Percentiles rank a stretch among this genome's conserved stretches.
Evolutionary conservation across 2,329 filamentous ascomycete species (phyloP).

Genomic region (Verticillium dahliae): DNA sequence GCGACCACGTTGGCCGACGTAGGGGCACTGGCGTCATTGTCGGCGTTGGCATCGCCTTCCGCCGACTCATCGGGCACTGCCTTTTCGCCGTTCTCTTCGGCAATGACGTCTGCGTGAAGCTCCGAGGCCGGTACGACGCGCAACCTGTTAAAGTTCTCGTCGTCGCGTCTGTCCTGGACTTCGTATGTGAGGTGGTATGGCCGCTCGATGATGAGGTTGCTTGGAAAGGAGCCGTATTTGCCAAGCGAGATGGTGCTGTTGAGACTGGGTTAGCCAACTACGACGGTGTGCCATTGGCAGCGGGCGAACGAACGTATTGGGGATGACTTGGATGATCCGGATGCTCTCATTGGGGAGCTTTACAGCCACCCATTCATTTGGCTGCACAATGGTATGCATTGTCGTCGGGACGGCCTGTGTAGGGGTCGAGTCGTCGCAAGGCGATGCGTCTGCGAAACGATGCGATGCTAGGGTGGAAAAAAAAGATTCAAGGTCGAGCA

Average conservation of each 20-base stretch:
- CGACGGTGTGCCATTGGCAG: neutral
- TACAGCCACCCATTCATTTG: slow-evolving; percentile 54
- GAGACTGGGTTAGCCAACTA: neutral
- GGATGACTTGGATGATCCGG: slow-evolving; percentile 49
- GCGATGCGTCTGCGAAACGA: neutral
- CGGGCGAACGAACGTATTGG: slow-evolving; percentile 47
- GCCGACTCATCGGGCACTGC: slow-evolving; percentile 27
- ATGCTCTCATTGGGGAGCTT: slow-evolving; percentile 52
- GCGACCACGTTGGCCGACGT: slow-evolving; percentile 36
- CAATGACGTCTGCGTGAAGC: slow-evolving; percentile 73
- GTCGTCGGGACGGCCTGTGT: neutral
- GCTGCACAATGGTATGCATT: slow-evolving; percentile 42
- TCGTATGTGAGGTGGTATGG: slow-evolving; percentile 92
- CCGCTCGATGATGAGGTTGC: slow-evolving; percentile 84
- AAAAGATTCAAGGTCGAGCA: neutral
- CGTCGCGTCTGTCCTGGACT: slow-evolving; percentile 63
- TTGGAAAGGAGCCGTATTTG: slow-evolving; percentile 87
- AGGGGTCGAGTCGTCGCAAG: neutral
- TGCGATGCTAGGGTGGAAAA: neutral
- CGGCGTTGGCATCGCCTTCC: slow-evolving; percentile 26
- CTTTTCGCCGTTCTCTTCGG: slow-evolving; percentile 29
- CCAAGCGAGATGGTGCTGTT: slow-evolving; percentile 76
- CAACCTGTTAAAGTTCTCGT: slow-evolving; percentile 60
- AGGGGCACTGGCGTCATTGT: slow-evolving; percentile 15
- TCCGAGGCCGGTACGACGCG: slow-evolving; percentile 76